These are phyloP conservation scores for Penicillium sp. DNA, from an alignment of 2,329 filamentous ascomycete species.

Conservation along the genomic window DNA sequence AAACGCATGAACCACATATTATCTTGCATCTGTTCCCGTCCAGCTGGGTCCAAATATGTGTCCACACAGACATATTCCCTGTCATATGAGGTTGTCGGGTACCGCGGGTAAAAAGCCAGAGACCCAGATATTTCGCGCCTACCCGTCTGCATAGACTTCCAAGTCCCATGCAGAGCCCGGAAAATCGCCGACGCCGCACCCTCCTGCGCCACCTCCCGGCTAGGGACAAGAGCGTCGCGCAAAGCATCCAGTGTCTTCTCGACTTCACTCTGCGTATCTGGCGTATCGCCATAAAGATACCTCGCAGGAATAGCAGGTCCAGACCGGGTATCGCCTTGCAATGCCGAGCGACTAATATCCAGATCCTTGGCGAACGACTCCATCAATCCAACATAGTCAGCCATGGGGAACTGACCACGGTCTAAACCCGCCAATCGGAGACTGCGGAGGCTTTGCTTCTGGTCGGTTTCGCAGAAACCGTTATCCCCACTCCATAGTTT, in stretches of 20 bases:
- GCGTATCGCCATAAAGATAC: constrained; percentile 42
- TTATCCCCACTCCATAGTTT: constrained; percentile 53
- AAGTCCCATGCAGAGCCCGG: constrained; percentile 66
- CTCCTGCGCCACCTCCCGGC: constrained; percentile 43
- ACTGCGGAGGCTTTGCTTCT: constrained; percentile 26
- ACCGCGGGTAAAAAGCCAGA: constrained; percentile 62
- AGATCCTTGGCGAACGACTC: constrained; percentile 65
- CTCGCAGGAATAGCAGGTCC: constrained; percentile 54
- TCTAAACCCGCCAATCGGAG: constrained; percentile 19
- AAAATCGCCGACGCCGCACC: constrained; percentile 68
- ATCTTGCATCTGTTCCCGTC: background rate
- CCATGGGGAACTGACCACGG: constrained; percentile 74
- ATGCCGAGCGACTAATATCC: constrained; percentile 48
- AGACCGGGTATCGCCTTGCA: constrained; percentile 32
- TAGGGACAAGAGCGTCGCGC: constrained; percentile 34
- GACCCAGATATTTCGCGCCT: constrained; percentile 54
- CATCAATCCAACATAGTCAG: constrained; percentile 74
- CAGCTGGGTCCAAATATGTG: background rate
- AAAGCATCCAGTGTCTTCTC: constrained; percentile 51
- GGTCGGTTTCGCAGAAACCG: constrained; percentile 22
- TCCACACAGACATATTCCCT: constrained; percentile 37
- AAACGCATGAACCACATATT: constrained; percentile 11
- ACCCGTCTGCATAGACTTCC: constrained; percentile 51
- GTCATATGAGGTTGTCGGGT: constrained; percentile 50
- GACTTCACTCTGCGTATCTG: constrained; percentile 24